These are phyloP conservation scores for Quercus robur DNA, from an alignment of 306 rosid species.

Conservation along the genomic window DNA sequence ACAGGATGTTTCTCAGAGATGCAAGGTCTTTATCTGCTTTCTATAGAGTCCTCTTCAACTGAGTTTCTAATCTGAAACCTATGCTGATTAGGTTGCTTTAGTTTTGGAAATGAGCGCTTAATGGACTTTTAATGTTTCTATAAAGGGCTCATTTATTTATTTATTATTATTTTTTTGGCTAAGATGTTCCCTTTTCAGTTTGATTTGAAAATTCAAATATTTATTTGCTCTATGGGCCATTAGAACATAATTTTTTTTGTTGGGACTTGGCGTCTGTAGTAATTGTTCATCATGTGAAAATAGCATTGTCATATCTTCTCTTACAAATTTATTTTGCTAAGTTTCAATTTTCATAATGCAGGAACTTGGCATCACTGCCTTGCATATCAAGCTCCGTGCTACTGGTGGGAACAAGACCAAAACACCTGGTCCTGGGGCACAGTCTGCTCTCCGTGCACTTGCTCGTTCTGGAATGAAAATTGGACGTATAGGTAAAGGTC, in stretches of 20 bases:
- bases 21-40: conserved; percentile 47
- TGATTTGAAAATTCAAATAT: background rate
- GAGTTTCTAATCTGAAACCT: background rate
- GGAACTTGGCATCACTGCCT: conserved; percentile 86
- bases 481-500: conserved; percentile 74
- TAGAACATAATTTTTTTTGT: background rate
- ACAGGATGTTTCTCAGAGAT: conserved; percentile 76
- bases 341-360: conserved; percentile 13
- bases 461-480: conserved; percentile 95
- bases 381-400: conserved; percentile 82
- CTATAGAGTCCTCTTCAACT: background rate
- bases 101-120: background rate
- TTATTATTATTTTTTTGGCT: too few species aligned
- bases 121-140: background rate
- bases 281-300: background rate
- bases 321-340: background rate
- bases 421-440: conserved; percentile 95
- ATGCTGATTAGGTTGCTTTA: background rate
- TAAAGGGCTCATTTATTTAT: background rate
- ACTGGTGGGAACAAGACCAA: conserved; percentile 91
- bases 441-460: conserved; percentile 87
- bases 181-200: background rate
- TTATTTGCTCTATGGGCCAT: background rate
- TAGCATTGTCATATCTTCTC: background rate
- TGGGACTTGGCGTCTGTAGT: background rate